Percentiles rank a stretch among this genome's conserved stretches.
Conservation (phyloP, 2,329 filamentous ascomycete genomes). For the Beauveria australis region DNA sequence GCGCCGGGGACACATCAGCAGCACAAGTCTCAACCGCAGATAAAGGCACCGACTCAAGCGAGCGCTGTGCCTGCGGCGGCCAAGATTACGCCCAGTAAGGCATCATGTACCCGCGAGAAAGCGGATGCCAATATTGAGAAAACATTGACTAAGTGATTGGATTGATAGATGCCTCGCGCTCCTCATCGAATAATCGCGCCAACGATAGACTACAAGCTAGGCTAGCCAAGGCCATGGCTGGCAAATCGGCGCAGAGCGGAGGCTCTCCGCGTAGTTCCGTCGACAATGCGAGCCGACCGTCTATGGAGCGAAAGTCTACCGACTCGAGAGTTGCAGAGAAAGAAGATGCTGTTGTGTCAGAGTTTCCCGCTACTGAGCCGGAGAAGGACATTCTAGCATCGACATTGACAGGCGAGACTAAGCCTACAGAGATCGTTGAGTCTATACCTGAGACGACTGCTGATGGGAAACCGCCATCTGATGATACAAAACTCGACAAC, state of each 20-base stretch:
- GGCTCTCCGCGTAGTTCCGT: constrained; percentile 28
- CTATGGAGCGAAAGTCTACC: constrained; percentile 22
- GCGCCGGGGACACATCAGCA: constrained; percentile 24
- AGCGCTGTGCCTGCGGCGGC: constrained; percentile 14
- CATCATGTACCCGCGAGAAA: neutral
- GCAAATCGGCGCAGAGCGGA: constrained; percentile 41
- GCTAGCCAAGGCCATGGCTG: constrained; percentile 77
- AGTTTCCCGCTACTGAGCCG: constrained; percentile 13
- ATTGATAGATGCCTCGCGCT: constrained; percentile 46
- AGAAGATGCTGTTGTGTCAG: constrained; percentile 12
- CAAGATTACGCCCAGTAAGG: constrained; percentile 26
- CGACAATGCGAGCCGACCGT: constrained; percentile 24
- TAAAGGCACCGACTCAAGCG: constrained; percentile 1
- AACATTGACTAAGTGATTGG: neutral
- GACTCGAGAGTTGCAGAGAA: constrained; percentile 16
- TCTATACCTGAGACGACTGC: neutral
- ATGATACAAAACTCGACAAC: neutral
- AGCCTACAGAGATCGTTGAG: neutral
- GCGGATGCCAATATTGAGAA: no score
- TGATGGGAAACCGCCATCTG: neutral
- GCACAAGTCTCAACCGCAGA: constrained; percentile 22
- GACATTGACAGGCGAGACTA: neutral
- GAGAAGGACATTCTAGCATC: neutral
- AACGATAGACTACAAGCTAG: constrained; percentile 86
- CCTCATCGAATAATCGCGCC: constrained; percentile 52